Percentiles rank a stretch among this genome's conserved stretches.
These are phyloP conservation scores for Podaxis rugospora DNA, from an alignment of 768 basidiomycete species.

Conservation along the genomic window DNA sequence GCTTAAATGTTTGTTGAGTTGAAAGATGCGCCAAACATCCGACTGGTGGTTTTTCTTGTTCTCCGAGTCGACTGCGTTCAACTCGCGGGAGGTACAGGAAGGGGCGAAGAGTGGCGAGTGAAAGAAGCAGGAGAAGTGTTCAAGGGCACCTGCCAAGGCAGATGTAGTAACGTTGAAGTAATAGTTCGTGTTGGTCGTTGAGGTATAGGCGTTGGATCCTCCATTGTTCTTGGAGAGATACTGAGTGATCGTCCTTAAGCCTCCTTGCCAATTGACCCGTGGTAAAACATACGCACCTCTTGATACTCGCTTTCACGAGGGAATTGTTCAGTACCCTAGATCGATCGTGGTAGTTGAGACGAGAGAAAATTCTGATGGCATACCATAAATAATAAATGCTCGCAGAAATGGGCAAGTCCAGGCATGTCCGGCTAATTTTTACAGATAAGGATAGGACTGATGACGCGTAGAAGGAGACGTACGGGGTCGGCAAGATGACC, in stretches of 20 bases:
- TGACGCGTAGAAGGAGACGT: constrained; percentile 23
- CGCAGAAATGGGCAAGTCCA: constrained; percentile 92
- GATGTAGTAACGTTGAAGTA: constrained; percentile 68
- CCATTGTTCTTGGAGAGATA: constrained; percentile 82
- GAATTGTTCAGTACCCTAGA: constrained; percentile 75
- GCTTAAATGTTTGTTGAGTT: constrained; percentile 85
- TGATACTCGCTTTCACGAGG: constrained; percentile 94
- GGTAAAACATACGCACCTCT: constrained; percentile 44
- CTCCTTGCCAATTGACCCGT: background rate
- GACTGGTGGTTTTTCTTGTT: constrained; percentile 93
- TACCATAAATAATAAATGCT: constrained; percentile 95
- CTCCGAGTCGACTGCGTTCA: constrained; percentile 96
- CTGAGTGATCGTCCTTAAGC: constrained; percentile 27
- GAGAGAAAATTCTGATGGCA: constrained; percentile 20
- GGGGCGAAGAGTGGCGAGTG: constrained; percentile 87
- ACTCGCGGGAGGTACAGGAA: constrained; percentile 82
- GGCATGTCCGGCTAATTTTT: constrained; percentile 64
- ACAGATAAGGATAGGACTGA: constrained; percentile 20
- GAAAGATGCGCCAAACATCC: constrained; percentile 93
- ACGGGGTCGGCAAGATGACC: constrained; percentile 94
- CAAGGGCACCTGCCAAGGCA: constrained; percentile 63
- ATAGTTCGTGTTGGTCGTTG: constrained; percentile 89
- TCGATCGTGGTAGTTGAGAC: background rate
- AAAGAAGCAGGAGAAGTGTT: constrained; percentile 84
- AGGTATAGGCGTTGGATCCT: constrained; percentile 87